phyloP scores from a whole-genome alignment of 2,329 filamentous ascomycete genomes.

The Aulographum hederae region DNA sequence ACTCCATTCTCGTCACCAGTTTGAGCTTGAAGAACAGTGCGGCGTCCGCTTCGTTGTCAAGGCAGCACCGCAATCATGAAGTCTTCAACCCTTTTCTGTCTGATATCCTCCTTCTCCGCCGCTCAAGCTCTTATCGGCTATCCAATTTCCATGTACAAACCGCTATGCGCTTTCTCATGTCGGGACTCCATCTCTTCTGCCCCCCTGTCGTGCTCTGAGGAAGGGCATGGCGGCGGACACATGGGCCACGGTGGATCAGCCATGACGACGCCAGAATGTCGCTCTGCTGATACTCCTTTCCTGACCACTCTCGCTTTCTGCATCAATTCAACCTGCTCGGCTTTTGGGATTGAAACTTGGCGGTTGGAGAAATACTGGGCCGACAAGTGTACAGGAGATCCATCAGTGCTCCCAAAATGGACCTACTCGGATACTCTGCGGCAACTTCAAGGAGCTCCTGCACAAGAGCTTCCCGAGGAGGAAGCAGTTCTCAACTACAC shows the following conservation, averaged over 20 bases:
- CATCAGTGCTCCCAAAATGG: neutral
- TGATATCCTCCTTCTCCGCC: no score
- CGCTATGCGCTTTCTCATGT: slow-evolving; percentile 11
- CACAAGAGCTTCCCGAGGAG: neutral
- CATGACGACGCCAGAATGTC: slow-evolving; percentile 7
- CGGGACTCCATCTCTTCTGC: slow-evolving; percentile 7
- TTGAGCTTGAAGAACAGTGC: no score
- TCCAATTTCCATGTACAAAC: no score
- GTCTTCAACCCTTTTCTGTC: no score
- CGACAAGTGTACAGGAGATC: slow-evolving; percentile 1
- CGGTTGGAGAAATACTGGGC: slow-evolving; percentile 8
- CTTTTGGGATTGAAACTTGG: slow-evolving; percentile 3
- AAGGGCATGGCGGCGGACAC: slow-evolving; percentile 1
- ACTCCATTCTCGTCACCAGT: no score
- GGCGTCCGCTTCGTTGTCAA: no score
- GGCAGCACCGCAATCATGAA: no score
- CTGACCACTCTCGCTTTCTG: slow-evolving; percentile 9
- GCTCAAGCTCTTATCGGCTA: no score
- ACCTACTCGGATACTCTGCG: neutral
- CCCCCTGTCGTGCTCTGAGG: slow-evolving; percentile 7
- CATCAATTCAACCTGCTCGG: slow-evolving; percentile 6
- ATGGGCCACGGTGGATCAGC: slow-evolving; percentile 1
- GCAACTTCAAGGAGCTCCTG: neutral
- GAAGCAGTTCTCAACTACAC: neutral
- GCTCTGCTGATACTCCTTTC: slow-evolving; percentile 8